Evolutionary conservation across 441 rosid species (phyloP).

Genomic region (Corymbia calophylla): DNA sequence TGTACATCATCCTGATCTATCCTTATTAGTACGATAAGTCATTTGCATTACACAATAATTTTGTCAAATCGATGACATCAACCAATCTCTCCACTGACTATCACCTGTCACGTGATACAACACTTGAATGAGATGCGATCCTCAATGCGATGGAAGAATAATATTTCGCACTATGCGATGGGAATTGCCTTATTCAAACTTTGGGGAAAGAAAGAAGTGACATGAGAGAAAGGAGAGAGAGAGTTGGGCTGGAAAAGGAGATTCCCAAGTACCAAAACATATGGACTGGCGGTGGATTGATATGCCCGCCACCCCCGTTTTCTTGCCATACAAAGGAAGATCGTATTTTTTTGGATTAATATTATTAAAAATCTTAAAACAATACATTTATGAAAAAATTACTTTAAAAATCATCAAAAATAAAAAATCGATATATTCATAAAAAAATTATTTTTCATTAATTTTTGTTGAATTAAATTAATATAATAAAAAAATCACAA

Average conservation of each 20-base stretch:
- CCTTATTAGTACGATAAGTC: fast-evolving
- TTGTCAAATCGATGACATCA: background rate
- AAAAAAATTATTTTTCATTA: fast-evolving
- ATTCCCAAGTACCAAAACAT: background rate
- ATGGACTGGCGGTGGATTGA: background rate
- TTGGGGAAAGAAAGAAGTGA: background rate
- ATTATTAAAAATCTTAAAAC: too few species aligned
- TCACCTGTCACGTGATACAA: fast-evolving
- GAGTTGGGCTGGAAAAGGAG: background rate
- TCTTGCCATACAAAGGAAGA: background rate
- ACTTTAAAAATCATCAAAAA: too few species aligned
- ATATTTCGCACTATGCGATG: background rate
- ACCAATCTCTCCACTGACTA: background rate
- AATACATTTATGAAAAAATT: too few species aligned
- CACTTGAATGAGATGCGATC: background rate
- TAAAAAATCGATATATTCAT: too few species aligned
- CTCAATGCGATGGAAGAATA: background rate
- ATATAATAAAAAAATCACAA: too few species aligned
- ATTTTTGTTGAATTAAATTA: too few species aligned
- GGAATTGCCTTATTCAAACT: background rate
- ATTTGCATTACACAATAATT: background rate
- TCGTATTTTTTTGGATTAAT: background rate
- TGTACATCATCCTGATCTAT: background rate
- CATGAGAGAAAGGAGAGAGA: background rate
- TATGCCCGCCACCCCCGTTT: fast-evolving